Percentiles rank a stretch among this genome's conserved stretches.
phyloP scores from a whole-genome alignment of 345 rosid genomes.

The Salix koriyanagi region DNA sequence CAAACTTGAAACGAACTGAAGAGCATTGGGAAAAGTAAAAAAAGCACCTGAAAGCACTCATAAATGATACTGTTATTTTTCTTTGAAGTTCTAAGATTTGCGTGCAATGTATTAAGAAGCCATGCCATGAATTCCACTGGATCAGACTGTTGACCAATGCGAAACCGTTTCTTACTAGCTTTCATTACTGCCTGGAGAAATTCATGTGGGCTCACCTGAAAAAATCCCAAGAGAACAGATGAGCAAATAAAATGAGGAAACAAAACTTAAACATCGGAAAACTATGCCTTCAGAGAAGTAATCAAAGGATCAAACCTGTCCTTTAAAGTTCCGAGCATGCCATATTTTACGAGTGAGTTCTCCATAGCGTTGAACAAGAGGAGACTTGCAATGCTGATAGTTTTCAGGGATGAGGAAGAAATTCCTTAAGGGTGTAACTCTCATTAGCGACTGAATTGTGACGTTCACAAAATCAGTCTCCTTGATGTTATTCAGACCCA shows the following conservation, averaged over 20 bases:
- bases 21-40: not conserved
- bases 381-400: conserved; percentile 70
- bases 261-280: not conserved
- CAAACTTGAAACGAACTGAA: not conserved
- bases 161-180: conserved; percentile 78
- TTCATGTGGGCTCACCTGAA: conserved; percentile 98
- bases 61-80: conserved; percentile 68
- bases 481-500: conserved; percentile 91
- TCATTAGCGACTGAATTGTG: conserved; percentile 89
- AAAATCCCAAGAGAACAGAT: conserved; percentile 7
- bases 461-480: conserved; percentile 97
- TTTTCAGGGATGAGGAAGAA: conserved; percentile 91
- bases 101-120: conserved; percentile 90
- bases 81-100: conserved; percentile 60
- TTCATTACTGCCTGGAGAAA: conserved; percentile 98
- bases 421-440: conserved; percentile 86
- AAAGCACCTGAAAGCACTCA: conserved; percentile 82
- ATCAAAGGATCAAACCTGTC: conserved; percentile 59
- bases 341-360: conserved; percentile 92
- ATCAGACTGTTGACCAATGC: conserved; percentile 87
- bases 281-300: conserved; percentile 5
- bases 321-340: conserved; percentile 95
- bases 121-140: conserved; percentile 96
- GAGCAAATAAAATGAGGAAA: not conserved
- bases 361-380: conserved; percentile 90